Percentiles rank a stretch among this genome's conserved stretches.
Conservation (phyloP, 1,284 basidiomycete species). For the Leucoagaricus sp. region DNA sequence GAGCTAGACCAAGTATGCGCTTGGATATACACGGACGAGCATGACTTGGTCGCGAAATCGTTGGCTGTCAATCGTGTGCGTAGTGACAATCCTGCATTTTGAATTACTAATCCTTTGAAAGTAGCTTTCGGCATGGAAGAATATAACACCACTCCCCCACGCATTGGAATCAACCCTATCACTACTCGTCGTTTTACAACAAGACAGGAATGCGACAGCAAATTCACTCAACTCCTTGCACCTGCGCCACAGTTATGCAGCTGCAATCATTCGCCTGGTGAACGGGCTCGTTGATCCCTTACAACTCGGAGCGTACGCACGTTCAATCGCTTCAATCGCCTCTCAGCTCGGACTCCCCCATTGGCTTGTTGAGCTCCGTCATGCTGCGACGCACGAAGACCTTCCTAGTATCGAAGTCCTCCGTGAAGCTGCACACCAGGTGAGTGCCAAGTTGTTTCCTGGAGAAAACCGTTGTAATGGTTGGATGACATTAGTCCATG, state of each 20-base stretch:
- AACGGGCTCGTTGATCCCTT: conserved; percentile 95
- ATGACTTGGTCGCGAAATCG: conserved; percentile 54
- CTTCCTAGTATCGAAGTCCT: conserved; percentile 85
- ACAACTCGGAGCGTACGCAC: conserved; percentile 85
- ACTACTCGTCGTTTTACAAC: conserved; percentile 62
- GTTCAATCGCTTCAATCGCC: conserved; percentile 90
- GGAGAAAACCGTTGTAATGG: too few species aligned
- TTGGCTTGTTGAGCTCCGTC: conserved; percentile 93
- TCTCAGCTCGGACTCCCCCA: conserved; percentile 82
- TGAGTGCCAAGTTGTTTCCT: conserved; percentile 38
- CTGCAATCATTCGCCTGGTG: conserved; percentile 86
- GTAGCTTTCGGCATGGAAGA: conserved; percentile 79
- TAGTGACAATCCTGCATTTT: conserved; percentile 15
- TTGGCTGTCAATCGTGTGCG: conserved; percentile 74
- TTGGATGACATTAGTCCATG: too few species aligned
- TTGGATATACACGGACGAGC: conserved; percentile 76
- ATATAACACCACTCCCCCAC: conserved; percentile 69
- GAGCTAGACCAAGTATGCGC: conserved; percentile 85
- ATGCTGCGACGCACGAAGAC: conserved; percentile 96
- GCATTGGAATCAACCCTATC: conserved; percentile 73
- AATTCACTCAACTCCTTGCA: conserved; percentile 41
- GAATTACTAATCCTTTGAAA: conserved; percentile 15
- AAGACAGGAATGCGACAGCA: conserved; percentile 39
- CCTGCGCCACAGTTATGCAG: conserved; percentile 69
- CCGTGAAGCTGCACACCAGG: conserved; percentile 75